Evolutionary conservation across 768 basidiomycete genomes (phyloP).

Genomic region (Trametes cinnabarina): DNA sequence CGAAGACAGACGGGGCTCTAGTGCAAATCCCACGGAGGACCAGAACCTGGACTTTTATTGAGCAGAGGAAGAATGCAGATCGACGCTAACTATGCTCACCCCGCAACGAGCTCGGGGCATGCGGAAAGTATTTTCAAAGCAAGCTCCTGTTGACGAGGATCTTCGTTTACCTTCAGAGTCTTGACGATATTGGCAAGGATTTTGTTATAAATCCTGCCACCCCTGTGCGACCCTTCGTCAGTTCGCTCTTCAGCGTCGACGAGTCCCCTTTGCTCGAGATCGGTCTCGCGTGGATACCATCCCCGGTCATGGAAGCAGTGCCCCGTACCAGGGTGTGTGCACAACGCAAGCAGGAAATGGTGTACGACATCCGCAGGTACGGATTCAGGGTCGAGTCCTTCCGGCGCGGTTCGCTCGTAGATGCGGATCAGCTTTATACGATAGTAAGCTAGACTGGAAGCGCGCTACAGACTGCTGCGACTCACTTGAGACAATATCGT

Average conservation of each 20-base stretch:
- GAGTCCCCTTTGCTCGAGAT: conserved; percentile 27
- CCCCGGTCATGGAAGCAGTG: conserved; percentile 87
- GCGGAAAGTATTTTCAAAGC: conserved; percentile 75
- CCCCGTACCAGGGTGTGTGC: conserved; percentile 76
- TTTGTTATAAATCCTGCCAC: conserved; percentile 71
- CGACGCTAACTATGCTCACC: no score
- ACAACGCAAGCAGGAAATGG: conserved; percentile 84
- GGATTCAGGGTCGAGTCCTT: conserved; percentile 48
- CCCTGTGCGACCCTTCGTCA: conserved; percentile 31
- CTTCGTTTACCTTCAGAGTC: conserved; percentile 83
- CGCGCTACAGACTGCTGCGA: not conserved
- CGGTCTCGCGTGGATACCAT: conserved; percentile 80
- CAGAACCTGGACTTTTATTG: conserved; percentile 76
- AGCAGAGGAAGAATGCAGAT: no score
- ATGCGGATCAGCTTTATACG: conserved; percentile 62
- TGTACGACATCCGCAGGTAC: conserved; percentile 78
- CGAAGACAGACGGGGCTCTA: conserved; percentile 84
- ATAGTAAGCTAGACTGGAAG: no score
- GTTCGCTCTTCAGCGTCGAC: conserved; percentile 33
- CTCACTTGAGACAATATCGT: conserved; percentile 60
- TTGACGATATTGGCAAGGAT: conserved; percentile 76
- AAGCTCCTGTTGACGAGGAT: conserved; percentile 79
- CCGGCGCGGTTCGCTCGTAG: conserved; percentile 58
- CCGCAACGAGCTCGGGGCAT: conserved; percentile 83
- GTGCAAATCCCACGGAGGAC: conserved; percentile 61